Evolutionary conservation across 2,329 filamentous ascomycete species (phyloP), one percentile per base, ranked within the genome.

Genomic region (Xylariaceae sp.): DNA sequence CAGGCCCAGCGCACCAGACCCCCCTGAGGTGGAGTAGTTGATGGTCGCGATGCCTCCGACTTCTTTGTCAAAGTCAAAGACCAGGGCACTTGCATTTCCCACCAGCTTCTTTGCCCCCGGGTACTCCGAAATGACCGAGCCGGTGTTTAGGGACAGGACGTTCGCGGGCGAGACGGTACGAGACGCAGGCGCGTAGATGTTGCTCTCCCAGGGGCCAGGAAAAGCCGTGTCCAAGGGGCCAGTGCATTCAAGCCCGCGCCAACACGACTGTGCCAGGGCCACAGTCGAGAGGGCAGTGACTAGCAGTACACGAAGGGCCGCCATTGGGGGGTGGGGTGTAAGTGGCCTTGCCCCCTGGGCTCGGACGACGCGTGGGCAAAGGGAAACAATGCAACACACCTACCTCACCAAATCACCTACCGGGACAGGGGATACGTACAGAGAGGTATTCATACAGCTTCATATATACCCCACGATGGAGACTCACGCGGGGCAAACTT

Each of bases 11-110:
- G 55, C 47, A 4, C 59, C 62, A 12, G 40, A 46, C 12, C 50
- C 48, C 3, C 59, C 59, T 9, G 57, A 59, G 4, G 63, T 54
- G 3, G 55, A 58, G 44, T 73, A 78, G 8, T 61, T 52, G n/a
- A 78, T 44, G 3, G 63, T 65, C 5, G 70, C 55, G 35, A 76
- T 65, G 5, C 74, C 74, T 23, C 72, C 73, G 5, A 77, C 70
- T 47, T 77, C 70, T 16, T 64, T 58, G 4, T 72, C 72, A 47
- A 78, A 78, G 50, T 78, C 74, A 36, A 75, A 72, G 2, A 76
- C 65, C 5, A 32, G 13, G 13, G 25, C 29, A 15, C 27, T 22
- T 6, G 29, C 14, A 10, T 5, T 35, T 24, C 19, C 15, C 5
- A 12, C 17, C 2, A 32, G 34, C 8, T 32, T 23, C 6, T 13